phyloP scores from a whole-genome alignment of 768 basidiomycete species.

The Mrakia hoshinonis region DNA sequence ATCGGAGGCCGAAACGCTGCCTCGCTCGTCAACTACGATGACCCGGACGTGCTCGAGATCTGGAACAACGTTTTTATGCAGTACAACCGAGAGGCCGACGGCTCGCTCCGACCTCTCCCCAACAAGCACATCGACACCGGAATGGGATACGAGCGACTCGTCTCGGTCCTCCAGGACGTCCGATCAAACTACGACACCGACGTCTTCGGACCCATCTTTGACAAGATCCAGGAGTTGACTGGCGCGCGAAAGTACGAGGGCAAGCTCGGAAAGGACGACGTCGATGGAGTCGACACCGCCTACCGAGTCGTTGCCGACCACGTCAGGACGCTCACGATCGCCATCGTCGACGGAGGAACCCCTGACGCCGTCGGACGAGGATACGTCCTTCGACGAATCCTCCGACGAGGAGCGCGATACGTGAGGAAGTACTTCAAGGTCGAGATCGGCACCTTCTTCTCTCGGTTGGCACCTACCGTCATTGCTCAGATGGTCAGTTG shows the following conservation, averaged over 20 bases:
- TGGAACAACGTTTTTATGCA: constrained; percentile 99
- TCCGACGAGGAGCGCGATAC: constrained; percentile 88
- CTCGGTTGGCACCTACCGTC: constrained; percentile 77
- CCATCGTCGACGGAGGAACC: constrained; percentile 89
- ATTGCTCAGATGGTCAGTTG: constrained; percentile 74
- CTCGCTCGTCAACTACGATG: constrained; percentile 86
- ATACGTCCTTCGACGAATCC: constrained; percentile 89
- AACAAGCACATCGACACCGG: constrained; percentile 96
- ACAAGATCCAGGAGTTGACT: constrained; percentile 74
- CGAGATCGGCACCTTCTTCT: constrained; percentile 89
- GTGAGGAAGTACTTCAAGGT: constrained; percentile 90
- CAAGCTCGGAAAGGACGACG: constrained; percentile 88
- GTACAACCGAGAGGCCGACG: constrained; percentile 89
- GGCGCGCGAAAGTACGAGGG: constrained; percentile 80
- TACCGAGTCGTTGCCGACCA: constrained; percentile 97
- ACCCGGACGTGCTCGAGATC: constrained; percentile 92
- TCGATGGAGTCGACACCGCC: constrained; percentile 90
- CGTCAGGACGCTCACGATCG: constrained; percentile 87
- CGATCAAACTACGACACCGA: constrained; percentile 98
- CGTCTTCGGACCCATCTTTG: constrained; percentile 81
- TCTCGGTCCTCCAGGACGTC: constrained; percentile 83
- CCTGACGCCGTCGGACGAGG: constrained; percentile 94
- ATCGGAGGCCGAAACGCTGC: constrained; percentile 96
- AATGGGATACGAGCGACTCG: constrained; percentile 97
- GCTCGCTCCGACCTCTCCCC: constrained; percentile 68